Evolutionary conservation across 2,329 filamentous ascomycete genomes (phyloP).

Genomic region (Colletotrichum musicola): DNA sequence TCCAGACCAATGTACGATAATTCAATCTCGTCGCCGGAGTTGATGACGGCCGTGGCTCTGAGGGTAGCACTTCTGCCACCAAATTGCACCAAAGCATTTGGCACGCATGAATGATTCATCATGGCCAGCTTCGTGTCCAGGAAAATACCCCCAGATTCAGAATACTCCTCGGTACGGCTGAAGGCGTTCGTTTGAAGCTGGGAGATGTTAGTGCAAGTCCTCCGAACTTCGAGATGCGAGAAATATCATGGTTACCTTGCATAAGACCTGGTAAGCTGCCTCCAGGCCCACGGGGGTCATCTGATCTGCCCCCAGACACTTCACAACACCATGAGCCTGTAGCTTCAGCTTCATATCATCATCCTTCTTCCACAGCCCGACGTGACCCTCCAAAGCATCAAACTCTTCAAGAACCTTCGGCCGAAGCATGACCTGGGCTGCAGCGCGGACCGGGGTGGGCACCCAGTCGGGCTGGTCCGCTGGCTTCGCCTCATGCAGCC

Average conservation of each 20-base stretch:
- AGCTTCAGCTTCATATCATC: constrained; percentile 62
- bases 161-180: constrained; percentile 65
- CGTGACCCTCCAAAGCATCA: constrained; percentile 61
- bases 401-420: constrained; percentile 50
- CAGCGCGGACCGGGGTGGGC: constrained; percentile 68
- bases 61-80: constrained; percentile 64
- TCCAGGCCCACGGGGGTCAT: constrained; percentile 57
- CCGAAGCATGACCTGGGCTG: constrained; percentile 63
- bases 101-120: constrained; percentile 73
- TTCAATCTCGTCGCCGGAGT: constrained; percentile 67
- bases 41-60: constrained; percentile 62
- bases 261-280: constrained; percentile 59
- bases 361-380: constrained; percentile 51
- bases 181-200: constrained; percentile 74
- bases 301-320: constrained; percentile 44
- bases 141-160: constrained; percentile 63
- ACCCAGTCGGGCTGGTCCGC: constrained; percentile 49
- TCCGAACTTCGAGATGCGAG: not conserved
- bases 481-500: constrained; percentile 51
- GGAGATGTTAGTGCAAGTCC: constrained; percentile 32
- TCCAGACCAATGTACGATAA: constrained; percentile 71
- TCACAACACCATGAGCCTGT: constrained; percentile 53
- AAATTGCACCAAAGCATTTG: constrained; percentile 71
- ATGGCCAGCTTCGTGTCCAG: constrained; percentile 69
- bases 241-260: constrained; percentile 59